phyloP scores from a whole-genome alignment of 1,284 basidiomycete genomes.

The Limonomyces culmigenus region DNA sequence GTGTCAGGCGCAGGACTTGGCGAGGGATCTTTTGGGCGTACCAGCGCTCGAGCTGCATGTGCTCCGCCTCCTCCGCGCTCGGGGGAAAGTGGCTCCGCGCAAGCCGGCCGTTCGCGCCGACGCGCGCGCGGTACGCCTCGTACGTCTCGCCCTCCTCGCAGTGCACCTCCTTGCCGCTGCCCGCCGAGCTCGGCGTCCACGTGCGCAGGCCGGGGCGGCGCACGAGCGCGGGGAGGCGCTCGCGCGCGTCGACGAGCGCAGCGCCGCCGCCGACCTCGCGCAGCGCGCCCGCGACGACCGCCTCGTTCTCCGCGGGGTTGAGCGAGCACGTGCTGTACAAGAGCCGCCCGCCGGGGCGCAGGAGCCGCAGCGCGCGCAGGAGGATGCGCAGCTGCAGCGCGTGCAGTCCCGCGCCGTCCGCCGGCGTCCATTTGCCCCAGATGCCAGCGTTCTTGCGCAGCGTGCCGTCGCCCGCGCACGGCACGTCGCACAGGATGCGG shows the following conservation, averaged over 20 bases:
- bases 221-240: constrained; percentile 52
- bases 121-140: no score
- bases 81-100: no score
- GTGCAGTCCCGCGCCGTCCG: constrained; percentile 73
- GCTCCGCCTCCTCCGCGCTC: constrained; percentile 39
- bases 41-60: constrained; percentile 36
- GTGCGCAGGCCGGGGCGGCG: constrained; percentile 58
- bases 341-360: constrained; percentile 76
- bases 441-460: constrained; percentile 90
- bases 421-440: constrained; percentile 85
- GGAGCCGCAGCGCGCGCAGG: constrained; percentile 79
- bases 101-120: no score
- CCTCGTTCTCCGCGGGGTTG: constrained; percentile 96
- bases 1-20: no score
- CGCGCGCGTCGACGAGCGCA: constrained; percentile 67
- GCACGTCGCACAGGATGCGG: constrained; percentile 91
- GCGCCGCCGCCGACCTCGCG: constrained; percentile 61
- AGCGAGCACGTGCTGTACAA: constrained; percentile 98
- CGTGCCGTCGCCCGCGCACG: constrained; percentile 95
- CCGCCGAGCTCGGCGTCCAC: no score
- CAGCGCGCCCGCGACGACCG: constrained; percentile 81
- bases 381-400: constrained; percentile 89
- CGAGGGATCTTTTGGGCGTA: no score
- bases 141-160: no score
- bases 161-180: no score